phyloP scores from a whole-genome alignment of 345 rosid genomes.

The Eucalyptus viminalis region DNA sequence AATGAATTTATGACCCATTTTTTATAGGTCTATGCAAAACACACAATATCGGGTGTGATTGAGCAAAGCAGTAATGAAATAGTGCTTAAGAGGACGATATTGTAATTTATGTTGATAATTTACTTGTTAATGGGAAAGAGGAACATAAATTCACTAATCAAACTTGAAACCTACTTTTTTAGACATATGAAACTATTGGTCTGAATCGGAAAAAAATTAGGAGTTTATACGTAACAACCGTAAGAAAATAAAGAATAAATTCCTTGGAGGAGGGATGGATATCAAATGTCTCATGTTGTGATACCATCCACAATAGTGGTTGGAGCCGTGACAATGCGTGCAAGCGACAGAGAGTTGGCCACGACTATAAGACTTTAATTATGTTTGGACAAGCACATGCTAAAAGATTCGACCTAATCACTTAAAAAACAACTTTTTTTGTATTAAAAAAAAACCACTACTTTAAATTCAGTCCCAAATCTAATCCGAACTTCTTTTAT shows the following conservation, averaged over 20 bases:
- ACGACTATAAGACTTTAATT: neutral
- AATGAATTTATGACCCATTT: no score
- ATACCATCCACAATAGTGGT: neutral
- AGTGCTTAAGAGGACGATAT: neutral
- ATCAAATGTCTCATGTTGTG: neutral
- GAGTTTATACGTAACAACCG: neutral
- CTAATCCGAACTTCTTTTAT: no score
- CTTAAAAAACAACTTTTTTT: no score
- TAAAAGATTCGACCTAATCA: neutral
- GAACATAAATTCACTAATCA: neutral
- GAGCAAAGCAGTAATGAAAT: neutral
- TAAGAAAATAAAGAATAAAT: neutral
- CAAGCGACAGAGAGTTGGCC: neutral
- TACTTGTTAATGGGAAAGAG: neutral
- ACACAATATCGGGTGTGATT: neutral
- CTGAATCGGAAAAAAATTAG: neutral
- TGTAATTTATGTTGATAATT: neutral
- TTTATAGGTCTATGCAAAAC: neutral
- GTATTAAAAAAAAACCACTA: no score
- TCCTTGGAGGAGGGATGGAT: neutral
- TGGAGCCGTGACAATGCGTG: neutral
- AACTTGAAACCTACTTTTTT: neutral
- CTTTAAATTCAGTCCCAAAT: neutral
- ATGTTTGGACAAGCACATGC: neutral
- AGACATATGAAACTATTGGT: neutral